Evolutionary conservation across 164 flowering plant species (phyloP).

Genomic region (Liriodendron chinense): DNA sequence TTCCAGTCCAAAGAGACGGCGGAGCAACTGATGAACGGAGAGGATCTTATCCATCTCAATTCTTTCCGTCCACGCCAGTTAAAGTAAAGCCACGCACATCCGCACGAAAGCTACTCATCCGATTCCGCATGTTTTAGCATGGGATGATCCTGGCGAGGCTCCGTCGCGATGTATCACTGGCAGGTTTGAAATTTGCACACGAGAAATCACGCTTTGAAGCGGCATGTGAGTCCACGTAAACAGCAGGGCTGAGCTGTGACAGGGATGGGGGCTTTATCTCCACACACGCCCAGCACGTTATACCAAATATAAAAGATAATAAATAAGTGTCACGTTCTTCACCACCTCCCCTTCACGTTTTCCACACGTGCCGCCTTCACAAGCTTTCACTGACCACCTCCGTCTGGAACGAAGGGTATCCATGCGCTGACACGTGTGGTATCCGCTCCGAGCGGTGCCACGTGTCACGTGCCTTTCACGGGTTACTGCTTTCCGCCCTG

Average conservation of each 20-base stretch:
- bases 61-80: no score
- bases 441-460: neutral
- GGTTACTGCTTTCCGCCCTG: neutral
- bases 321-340: slow-evolving; percentile 18
- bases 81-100: no score
- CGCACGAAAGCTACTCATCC: no score
- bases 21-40: no score
- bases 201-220: neutral
- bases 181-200: neutral
- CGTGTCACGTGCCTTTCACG: neutral
- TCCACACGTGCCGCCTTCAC: slow-evolving; percentile 11
- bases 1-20: no score
- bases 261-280: neutral
- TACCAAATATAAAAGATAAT: neutral
- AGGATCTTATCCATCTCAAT: no score
- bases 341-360: slow-evolving; percentile 8
- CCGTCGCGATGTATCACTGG: neutral
- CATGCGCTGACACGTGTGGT: neutral
- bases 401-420: neutral
- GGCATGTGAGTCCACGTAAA: slow-evolving; percentile 2
- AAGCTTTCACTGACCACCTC: slow-evolving; percentile 10
- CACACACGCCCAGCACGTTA: slow-evolving; percentile 16
- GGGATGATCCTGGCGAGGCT: neutral
- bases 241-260: neutral
- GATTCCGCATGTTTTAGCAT: neutral